Evolutionary conservation across 2,329 filamentous ascomycete species (phyloP).

Genomic region (Triangularia setosa): DNA sequence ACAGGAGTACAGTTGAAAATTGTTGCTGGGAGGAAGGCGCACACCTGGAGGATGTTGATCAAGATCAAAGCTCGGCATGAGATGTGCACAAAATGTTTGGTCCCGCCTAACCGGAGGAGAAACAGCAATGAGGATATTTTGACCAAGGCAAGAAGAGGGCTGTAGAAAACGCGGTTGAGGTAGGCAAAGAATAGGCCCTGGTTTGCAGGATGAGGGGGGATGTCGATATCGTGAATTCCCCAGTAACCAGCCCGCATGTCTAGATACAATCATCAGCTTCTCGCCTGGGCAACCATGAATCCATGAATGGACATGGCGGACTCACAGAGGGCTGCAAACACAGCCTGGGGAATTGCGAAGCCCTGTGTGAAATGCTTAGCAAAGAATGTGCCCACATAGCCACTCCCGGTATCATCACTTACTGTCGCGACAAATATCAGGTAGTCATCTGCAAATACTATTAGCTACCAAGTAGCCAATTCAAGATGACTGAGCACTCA

Average conservation of each 20-base stretch:
- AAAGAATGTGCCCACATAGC: background rate
- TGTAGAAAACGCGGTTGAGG: conserved; percentile 40
- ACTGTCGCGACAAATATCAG: conserved; percentile 20
- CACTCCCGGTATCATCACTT: background rate
- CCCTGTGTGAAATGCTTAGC: background rate
- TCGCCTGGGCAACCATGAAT: background rate
- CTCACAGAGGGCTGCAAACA: conserved; percentile 15
- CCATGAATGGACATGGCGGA: background rate
- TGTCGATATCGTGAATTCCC: conserved; percentile 20
- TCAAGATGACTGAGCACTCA: background rate
- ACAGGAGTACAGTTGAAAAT: conserved; percentile 35
- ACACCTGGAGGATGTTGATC: conserved; percentile 30
- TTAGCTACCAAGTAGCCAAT: background rate
- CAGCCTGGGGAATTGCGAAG: conserved; percentile 10
- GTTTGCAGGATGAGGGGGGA: conserved; percentile 18
- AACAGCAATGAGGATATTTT: conserved; percentile 45
- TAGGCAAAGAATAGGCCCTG: conserved; percentile 31
- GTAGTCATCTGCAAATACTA: conserved; percentile 15
- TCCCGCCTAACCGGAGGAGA: conserved; percentile 39
- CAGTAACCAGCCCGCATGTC: conserved; percentile 18
- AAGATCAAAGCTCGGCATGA: conserved; percentile 31
- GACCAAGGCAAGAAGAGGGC: conserved; percentile 42
- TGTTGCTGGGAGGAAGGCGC: conserved; percentile 30
- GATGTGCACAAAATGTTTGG: conserved; percentile 33
- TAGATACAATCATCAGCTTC: background rate